Evolutionary conservation across 805 yeast species (phyloP), one percentile per base, ranked within the genome.

Genomic region (Candida silvicultrix): DNA sequence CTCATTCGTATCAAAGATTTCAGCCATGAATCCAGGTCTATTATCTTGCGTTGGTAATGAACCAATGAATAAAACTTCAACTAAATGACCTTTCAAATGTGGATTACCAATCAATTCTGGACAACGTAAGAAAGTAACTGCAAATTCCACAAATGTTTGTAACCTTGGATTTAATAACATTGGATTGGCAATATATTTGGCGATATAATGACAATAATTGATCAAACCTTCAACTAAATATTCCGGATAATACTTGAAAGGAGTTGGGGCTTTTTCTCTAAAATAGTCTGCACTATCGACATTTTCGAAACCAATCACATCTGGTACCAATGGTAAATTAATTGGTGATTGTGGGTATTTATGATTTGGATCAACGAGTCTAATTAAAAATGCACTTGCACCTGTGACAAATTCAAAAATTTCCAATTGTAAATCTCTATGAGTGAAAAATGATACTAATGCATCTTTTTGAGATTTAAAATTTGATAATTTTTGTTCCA

Each of bases 51-150:
- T 52, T 11, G 84, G 83, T 52, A 78, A 67, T 0, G 87, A 70
- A 0, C 98, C 98, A 51, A 74, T 70, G 55, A 84, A 89, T 44
- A 94, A 69, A 22, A 88, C 73, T 61, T 92, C 96, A 19, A 88
- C 85, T 43, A 94, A 68, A 57, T 83, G 79, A 18, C 95, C 82
- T 58, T 94, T 92, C 68, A 94, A 74, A 68, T 94, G 97, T 0
- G 99, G 99, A 59, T 94, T 94, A 45, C 94, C 87, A 43, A 94
- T 73, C 34, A 86, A 61, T 60, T 86, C 94, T 2, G 94, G 90
- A 60, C 94, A 85, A 62, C 97, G 79, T 59, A 94, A 68, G 47
- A 90, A 74, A 1, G 82, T 75, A 16, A 89, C 81, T 0, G 83
- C 72, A 62, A 89, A 82, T 52, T 87, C 89, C 40, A 87, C 78